Evolutionary conservation across 78 protist species (phyloP).

Genomic region (Dictyostelium intermedium): DNA sequence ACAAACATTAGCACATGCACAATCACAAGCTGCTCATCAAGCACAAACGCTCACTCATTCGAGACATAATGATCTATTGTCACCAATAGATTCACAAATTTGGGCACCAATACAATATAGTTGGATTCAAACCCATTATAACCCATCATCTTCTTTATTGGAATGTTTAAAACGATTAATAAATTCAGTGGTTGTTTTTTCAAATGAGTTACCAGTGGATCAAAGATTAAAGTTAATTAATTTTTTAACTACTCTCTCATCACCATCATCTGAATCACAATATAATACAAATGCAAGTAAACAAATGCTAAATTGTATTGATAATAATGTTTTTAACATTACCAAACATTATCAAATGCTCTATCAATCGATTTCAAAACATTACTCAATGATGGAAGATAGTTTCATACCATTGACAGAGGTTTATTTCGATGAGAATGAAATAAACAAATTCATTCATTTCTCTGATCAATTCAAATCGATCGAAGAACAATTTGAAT

Average conservation of each 20-base stretch:
- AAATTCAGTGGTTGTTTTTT: slow-evolving; percentile 23
- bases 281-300: not conserved
- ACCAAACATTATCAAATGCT: slow-evolving; percentile 43
- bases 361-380: slow-evolving; percentile 36
- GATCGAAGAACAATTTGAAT: slow-evolving; percentile 42
- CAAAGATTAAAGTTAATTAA: slow-evolving; percentile 3
- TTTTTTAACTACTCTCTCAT: not conserved
- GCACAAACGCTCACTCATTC: not conserved
- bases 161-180: slow-evolving; percentile 20
- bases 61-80: not conserved
- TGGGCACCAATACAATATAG: slow-evolving; percentile 10
- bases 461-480: not conserved
- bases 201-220: slow-evolving; percentile 21
- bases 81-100: slow-evolving; percentile 6
- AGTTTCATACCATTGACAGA: not conserved
- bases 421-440: slow-evolving; percentile 63
- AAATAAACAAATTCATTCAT: not conserved
- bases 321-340: not conserved
- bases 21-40: not conserved
- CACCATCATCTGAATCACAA: slow-evolving; percentile 20
- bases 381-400: slow-evolving; percentile 61
- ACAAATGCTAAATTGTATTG: not conserved
- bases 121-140: slow-evolving; percentile 10
- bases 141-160: slow-evolving; percentile 10
- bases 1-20: not conserved